Conservation (phyloP, 805 yeast genomes). For the Middelhovenomyces tepae region DNA sequence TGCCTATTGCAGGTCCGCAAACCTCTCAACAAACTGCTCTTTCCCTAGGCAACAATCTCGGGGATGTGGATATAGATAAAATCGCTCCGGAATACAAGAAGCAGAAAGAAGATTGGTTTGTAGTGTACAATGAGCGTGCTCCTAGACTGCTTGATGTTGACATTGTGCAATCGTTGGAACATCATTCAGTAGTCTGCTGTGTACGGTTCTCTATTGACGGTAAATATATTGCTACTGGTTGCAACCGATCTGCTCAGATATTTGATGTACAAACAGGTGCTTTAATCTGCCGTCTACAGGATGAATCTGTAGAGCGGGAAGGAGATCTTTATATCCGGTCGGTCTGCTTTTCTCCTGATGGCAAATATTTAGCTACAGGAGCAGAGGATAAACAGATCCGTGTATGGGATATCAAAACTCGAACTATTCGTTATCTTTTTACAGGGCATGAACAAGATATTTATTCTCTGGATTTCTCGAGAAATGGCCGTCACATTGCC, state of each 20-base stretch:
- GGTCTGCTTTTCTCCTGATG: conserved; percentile 94
- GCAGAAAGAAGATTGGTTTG: conserved; percentile 76
- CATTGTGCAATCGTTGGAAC: conserved; percentile 81
- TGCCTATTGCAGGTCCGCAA: too few relatives aligned
- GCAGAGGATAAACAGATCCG: conserved; percentile 72
- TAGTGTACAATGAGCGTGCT: conserved; percentile 82
- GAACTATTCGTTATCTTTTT: conserved; percentile 70
- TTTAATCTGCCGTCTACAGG: conserved; percentile 75
- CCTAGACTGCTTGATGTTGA: conserved; percentile 74
- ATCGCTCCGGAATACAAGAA: conserved; percentile 74
- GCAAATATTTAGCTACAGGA: conserved; percentile 87
- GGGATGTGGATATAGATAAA: conserved; percentile 67
- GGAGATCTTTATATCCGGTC: conserved; percentile 89
- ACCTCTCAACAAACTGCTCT: conserved; percentile 15
- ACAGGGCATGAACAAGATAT: conserved; percentile 97
- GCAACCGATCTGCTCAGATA: conserved; percentile 92
- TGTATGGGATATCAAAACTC: conserved; percentile 88
- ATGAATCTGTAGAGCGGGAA: conserved; percentile 62
- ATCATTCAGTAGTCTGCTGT: conserved; percentile 92
- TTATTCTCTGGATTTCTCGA: conserved; percentile 89
- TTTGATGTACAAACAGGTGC: conserved; percentile 89
- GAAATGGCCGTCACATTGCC: conserved; percentile 86
- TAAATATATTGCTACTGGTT: conserved; percentile 89
- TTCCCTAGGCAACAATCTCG: conserved; percentile 27
- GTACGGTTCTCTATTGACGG: conserved; percentile 90